Evolutionary conservation across 306 rosid species (phyloP).

Genomic region (Lotus japonicus): DNA sequence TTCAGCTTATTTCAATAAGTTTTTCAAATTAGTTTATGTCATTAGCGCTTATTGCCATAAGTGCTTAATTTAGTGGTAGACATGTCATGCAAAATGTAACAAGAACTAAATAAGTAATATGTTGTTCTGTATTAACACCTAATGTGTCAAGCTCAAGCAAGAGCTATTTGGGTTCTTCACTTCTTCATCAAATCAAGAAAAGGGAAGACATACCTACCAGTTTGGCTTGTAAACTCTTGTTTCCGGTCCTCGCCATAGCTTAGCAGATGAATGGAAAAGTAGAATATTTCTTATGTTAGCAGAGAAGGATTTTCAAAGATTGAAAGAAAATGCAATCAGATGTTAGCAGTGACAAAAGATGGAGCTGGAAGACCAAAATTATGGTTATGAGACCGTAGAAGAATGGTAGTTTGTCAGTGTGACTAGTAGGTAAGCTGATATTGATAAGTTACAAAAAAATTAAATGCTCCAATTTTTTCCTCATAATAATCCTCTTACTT

Average conservation of each 20-base stretch:
- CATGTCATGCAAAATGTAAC: not conserved
- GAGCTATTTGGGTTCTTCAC: not conserved
- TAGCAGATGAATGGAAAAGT: not conserved
- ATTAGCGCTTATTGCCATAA: too few relatives aligned
- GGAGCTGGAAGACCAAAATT: not conserved
- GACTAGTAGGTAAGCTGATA: slow-evolving; percentile 49
- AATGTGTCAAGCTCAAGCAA: not conserved
- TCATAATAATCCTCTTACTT: too few relatives aligned
- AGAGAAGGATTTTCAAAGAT: not conserved
- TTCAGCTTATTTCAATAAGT: too few relatives aligned
- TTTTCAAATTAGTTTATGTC: too few relatives aligned
- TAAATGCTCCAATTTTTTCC: too few relatives aligned
- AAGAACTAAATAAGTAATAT: not conserved
- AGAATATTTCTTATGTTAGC: not conserved
- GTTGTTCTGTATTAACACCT: not conserved
- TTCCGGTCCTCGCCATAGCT: slow-evolving; percentile 55
- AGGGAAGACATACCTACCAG: slow-evolving; percentile 88
- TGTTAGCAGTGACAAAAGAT: not conserved
- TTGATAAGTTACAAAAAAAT: not conserved
- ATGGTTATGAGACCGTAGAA: not conserved
- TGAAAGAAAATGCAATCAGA: slow-evolving; percentile 9
- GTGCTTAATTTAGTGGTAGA: too few relatives aligned
- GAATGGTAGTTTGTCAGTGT: slow-evolving; percentile 62
- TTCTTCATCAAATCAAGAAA: not conserved
- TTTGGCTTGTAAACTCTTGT: slow-evolving; percentile 84